Evolutionary conservation across 2,329 filamentous ascomycete genomes (phyloP).

Genomic region (Exophiala calicioides): DNA sequence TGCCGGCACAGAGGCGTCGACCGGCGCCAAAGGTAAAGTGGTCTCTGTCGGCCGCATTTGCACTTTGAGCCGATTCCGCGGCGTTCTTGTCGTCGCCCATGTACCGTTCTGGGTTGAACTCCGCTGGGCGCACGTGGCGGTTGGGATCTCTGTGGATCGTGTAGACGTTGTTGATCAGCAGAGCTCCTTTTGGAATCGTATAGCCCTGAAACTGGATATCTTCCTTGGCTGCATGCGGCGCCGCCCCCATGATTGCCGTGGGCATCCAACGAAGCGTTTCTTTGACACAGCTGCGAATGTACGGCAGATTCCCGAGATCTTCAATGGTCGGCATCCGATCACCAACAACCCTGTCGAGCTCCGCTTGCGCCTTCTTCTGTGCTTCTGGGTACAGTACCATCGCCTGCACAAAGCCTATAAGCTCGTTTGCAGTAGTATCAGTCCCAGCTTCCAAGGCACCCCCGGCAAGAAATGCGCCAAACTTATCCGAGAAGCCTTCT

Average conservation of each 20-base stretch:
- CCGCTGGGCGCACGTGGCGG: slow-evolving; percentile 32
- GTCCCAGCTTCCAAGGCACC: slow-evolving; percentile 29
- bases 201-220: slow-evolving; percentile 29
- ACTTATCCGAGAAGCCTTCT: slow-evolving; percentile 29
- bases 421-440: slow-evolving; percentile 22
- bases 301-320: slow-evolving; percentile 53
- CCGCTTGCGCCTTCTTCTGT: slow-evolving; percentile 48
- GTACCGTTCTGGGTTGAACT: slow-evolving; percentile 37
- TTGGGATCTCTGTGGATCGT: slow-evolving; percentile 34
- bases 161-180: slow-evolving; percentile 30
- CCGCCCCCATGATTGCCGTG: slow-evolving; percentile 22
- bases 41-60: slow-evolving; percentile 32
- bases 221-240: slow-evolving; percentile 27
- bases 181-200: slow-evolving; percentile 27
- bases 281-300: slow-evolving; percentile 56
- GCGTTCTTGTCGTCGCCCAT: slow-evolving; percentile 33
- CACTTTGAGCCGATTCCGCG: slow-evolving; percentile 35
- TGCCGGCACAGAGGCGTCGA: slow-evolving; percentile 37
- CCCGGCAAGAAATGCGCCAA: too few species aligned
- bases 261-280: slow-evolving; percentile 60
- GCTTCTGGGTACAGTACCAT: slow-evolving; percentile 53
- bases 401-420: slow-evolving; percentile 46
- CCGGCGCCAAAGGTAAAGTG: slow-evolving; percentile 37
- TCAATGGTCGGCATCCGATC: slow-evolving; percentile 51
- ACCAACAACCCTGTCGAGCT: slow-evolving; percentile 54